Conservation (phyloP, 441 rosid genomes). For the Populus trichocarpa region DNA sequence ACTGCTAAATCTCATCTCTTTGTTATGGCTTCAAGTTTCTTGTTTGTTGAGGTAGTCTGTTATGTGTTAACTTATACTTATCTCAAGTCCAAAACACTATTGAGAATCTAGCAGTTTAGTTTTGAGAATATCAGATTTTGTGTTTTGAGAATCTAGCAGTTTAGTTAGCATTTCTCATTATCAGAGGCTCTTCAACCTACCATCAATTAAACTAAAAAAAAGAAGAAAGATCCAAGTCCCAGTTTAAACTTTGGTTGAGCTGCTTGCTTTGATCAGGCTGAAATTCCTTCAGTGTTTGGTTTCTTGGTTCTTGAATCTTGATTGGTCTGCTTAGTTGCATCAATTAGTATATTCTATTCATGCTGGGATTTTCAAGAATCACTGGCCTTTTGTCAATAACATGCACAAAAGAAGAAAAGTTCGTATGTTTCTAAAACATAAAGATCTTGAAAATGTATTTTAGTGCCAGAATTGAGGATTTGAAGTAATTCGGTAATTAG, state of each 20-base stretch:
- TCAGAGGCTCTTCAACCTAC: not conserved
- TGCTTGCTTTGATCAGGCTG: not conserved
- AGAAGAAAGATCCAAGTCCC: not conserved
- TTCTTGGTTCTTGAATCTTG: not conserved
- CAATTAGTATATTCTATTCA: not conserved
- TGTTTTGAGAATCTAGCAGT: not conserved
- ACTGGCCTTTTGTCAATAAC: not conserved
- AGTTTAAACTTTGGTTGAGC: not conserved
- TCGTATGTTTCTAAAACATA: not conserved
- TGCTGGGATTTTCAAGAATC: not conserved
- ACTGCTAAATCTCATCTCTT: not conserved
- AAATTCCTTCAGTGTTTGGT: not conserved
- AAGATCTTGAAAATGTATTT: conserved; percentile 15
- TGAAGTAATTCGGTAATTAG: conserved; percentile 41
- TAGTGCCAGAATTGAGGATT: conserved; percentile 31
- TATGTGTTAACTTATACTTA: not conserved
- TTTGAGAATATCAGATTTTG: not conserved
- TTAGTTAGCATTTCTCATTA: not conserved
- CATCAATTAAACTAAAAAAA: not conserved
- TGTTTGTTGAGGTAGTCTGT: not conserved
- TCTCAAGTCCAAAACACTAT: not conserved
- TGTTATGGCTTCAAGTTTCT: not conserved
- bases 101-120: not conserved
- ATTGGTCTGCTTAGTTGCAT: not conserved
- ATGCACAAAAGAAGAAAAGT: not conserved